Evolutionary conservation across 1,284 basidiomycete species (phyloP).

Genomic region (Fomitopsis betulina): DNA sequence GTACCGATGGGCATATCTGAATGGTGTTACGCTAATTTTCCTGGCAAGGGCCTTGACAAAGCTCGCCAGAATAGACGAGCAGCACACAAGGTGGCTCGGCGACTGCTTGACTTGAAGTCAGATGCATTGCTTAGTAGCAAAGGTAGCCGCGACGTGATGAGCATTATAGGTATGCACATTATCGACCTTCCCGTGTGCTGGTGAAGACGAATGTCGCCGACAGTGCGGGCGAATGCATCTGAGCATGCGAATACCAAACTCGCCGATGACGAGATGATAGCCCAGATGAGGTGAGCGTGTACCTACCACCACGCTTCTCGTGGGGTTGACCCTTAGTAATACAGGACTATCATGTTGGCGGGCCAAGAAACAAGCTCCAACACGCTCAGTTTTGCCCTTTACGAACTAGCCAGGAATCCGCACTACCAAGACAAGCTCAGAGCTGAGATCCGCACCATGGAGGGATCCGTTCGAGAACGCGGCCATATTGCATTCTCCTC

Average conservation of each 20-base stretch:
- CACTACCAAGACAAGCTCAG: slow-evolving; percentile 37
- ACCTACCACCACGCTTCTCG: neutral
- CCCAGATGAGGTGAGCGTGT: slow-evolving; percentile 45
- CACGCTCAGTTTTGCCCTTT: slow-evolving; percentile 34
- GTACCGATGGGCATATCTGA: slow-evolving; percentile 30
- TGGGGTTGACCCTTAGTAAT: neutral
- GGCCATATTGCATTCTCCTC: slow-evolving; percentile 37
- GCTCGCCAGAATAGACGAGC: slow-evolving; percentile 32
- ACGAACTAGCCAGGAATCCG: slow-evolving; percentile 36
- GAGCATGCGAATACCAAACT: slow-evolving; percentile 39
- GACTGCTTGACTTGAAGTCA: slow-evolving; percentile 37
- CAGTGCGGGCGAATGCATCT: slow-evolving; percentile 51
- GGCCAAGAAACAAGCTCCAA: slow-evolving; percentile 53
- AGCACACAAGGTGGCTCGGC: slow-evolving; percentile 36
- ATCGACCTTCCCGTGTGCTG: neutral
- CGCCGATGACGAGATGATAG: slow-evolving; percentile 45
- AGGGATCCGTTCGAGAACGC: slow-evolving; percentile 31
- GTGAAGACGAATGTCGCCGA: neutral
- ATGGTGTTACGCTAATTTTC: slow-evolving; percentile 30
- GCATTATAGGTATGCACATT: slow-evolving; percentile 32
- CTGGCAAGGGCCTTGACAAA: slow-evolving; percentile 32
- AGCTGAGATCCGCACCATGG: slow-evolving; percentile 33
- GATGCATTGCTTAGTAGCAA: slow-evolving; percentile 28
- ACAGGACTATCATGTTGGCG: slow-evolving; percentile 14
- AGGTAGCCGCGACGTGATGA: slow-evolving; percentile 36